Evolutionary conservation across 495 filamentous ascomycete genomes (phyloP).

Genomic region (Tuber calosporum): DNA sequence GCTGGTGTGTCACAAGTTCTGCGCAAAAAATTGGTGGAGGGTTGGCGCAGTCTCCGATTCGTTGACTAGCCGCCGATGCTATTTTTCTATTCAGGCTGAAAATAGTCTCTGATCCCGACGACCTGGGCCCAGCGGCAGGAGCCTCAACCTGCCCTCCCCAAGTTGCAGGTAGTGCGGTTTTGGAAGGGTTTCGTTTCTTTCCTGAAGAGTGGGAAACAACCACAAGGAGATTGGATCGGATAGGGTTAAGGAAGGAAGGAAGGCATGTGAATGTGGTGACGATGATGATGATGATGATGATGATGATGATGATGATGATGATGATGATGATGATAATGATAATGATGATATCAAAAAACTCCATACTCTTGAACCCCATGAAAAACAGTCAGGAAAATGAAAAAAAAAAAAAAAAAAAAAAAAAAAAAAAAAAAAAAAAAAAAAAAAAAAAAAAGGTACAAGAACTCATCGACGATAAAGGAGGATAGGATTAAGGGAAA

Average conservation of each 20-base stretch:
- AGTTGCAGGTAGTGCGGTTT: background rate
- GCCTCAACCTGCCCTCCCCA: slow-evolving; percentile 26
- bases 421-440: too few species aligned
- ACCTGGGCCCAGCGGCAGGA: slow-evolving; percentile 26
- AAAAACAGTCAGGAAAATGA: slow-evolving; percentile 16
- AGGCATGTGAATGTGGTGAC: slow-evolving; percentile 23
- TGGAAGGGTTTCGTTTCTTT: slow-evolving; percentile 7
- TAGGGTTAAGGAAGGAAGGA: slow-evolving; percentile 6
- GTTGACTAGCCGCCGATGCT: slow-evolving; percentile 33
- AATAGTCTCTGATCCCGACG: slow-evolving; percentile 33
- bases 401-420: too few species aligned
- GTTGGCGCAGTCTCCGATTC: slow-evolving; percentile 21
- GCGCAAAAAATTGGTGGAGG: background rate
- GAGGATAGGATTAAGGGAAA: background rate
- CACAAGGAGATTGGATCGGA: slow-evolving; percentile 9
- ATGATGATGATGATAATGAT: background rate
- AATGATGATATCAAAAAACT: slow-evolving; percentile 30
- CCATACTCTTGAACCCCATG: background rate
- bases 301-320: background rate
- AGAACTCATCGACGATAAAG: background rate
- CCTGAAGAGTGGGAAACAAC: background rate
- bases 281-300: slow-evolving; percentile 2
- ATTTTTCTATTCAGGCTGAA: slow-evolving; percentile 30
- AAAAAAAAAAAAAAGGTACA: too few species aligned
- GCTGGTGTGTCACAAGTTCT: background rate